Evolutionary conservation across 495 filamentous ascomycete genomes (phyloP), one percentile per base, ranked within the genome.

Genomic region (Neurospora hispaniola): DNA sequence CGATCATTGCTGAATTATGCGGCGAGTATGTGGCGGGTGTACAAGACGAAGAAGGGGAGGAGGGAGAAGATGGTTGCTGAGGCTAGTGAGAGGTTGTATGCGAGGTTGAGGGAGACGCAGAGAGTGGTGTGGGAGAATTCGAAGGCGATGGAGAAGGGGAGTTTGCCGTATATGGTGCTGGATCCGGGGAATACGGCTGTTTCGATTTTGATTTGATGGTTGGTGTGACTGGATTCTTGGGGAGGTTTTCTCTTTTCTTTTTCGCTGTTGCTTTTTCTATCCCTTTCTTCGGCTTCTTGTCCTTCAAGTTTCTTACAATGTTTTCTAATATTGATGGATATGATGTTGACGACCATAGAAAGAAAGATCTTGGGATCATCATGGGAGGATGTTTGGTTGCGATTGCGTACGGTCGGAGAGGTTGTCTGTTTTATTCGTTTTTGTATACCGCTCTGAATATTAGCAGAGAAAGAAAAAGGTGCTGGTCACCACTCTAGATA

Each of bases 181-280:
- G 81, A 84, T 73, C 82, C 82, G 23, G 76, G 77, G n/a, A 38
- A 77, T 44, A 83, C 82, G 71, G 82, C 82, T 11, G 81, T 84
- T 40, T 81, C 79, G 35, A 84, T 84, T 71, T 69, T 83, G 48
- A 83, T 84, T 39, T 83, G 27, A 31, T 31, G 40, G 40, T 41
- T 11, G 40, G 40, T 41, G 40, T 41, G 9, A 11, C 40, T 41
- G 40, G 40, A 9, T 7, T 41, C 3, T 9, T 40, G 40, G 40
- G 9, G 9, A 41, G 10, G 9, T 41, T 41, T 41, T 41, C 9
- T 40, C 9, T 40, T 40, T 40, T 40, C 2, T 2, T 10, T 11
- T 5, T 5, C 35, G 27, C 1, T 31, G 35, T 38, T 38, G 35
- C 35, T 2, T 41, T 41, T 4, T 9, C n/a, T 41, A 9, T 9